A percentile compares a stretch with the other conserved stretches of the same genome.
Conservation (phyloP, 805 yeast species). For the Pichia kluyveri region DNA sequence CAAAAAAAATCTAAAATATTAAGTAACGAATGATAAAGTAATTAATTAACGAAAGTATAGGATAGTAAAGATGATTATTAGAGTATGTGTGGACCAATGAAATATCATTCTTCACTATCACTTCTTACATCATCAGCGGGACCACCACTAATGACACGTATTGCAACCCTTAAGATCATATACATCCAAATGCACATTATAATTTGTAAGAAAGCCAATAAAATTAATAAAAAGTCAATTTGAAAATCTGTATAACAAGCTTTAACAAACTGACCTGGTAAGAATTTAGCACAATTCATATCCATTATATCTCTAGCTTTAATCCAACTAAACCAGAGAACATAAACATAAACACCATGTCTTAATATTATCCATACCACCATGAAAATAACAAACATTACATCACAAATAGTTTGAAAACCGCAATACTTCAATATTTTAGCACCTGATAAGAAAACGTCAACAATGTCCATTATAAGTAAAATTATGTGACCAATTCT, state of each 20-base stretch:
- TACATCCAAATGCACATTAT: slow-evolving; percentile 66
- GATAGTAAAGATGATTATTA: no score
- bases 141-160: slow-evolving; percentile 58
- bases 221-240: slow-evolving; percentile 38
- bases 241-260: slow-evolving; percentile 43
- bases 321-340: slow-evolving; percentile 49
- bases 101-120: slow-evolving; percentile 46
- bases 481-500: slow-evolving; percentile 73
- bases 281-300: slow-evolving; percentile 29
- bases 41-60: no score
- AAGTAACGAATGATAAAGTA: no score
- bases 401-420: slow-evolving; percentile 50
- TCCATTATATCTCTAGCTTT: slow-evolving; percentile 39
- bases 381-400: slow-evolving; percentile 58
- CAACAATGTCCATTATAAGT: slow-evolving; percentile 78
- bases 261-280: slow-evolving; percentile 11
- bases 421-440: slow-evolving; percentile 73
- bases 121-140: slow-evolving; percentile 85
- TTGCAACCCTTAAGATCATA: slow-evolving; percentile 61
- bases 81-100: not conserved
- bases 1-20: no score
- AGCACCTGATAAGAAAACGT: slow-evolving; percentile 61
- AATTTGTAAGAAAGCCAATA: slow-evolving; percentile 59
- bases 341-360: slow-evolving; percentile 64
- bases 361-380: slow-evolving; percentile 61